phyloP scores from a whole-genome alignment of 208 protist genomes.

The Trypanosoma boissoni region DNA sequence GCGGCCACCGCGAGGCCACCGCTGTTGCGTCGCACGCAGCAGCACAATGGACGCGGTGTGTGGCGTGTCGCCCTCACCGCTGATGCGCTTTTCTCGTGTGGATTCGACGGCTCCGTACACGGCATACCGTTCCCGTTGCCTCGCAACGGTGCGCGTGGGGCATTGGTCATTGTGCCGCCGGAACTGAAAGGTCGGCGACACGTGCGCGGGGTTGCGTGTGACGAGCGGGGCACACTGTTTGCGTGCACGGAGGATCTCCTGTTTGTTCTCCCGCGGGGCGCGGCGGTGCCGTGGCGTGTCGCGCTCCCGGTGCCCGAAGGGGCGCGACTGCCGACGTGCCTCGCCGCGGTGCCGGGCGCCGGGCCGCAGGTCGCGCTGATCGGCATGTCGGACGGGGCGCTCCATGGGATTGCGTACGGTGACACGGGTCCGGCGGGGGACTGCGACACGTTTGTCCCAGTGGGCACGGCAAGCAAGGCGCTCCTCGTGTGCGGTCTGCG shows the following conservation, averaged over 20 bases:
- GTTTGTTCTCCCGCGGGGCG: neutral
- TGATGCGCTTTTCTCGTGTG: slow-evolving; percentile 35
- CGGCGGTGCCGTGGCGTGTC: neutral
- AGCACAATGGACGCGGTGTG: slow-evolving; percentile 64
- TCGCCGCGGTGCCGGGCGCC: neutral
- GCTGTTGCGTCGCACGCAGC: slow-evolving; percentile 16
- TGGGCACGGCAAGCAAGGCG: slow-evolving; percentile 13
- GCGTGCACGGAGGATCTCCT: slow-evolving; percentile 24
- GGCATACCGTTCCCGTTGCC: slow-evolving; percentile 9
- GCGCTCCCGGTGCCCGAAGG: neutral
- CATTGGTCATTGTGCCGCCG: neutral
- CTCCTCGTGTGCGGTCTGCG: slow-evolving; percentile 13
- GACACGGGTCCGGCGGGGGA: neutral
- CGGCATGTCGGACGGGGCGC: slow-evolving; percentile 16
- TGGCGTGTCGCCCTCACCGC: slow-evolving; percentile 44
- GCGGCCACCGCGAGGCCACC: neutral
- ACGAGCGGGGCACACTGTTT: slow-evolving; percentile 11
- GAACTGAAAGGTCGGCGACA: neutral
- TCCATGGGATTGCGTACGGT: slow-evolving; percentile 16
- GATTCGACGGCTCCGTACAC: slow-evolving; percentile 52
- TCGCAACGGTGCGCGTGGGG: neutral
- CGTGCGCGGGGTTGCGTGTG: slow-evolving; percentile 20
- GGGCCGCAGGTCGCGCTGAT: slow-evolving; percentile 7
- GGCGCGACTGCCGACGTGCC: slow-evolving; percentile 4
- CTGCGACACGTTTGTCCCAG: neutral